A percentile compares a stretch with the other conserved stretches of the same genome.
Conservation (phyloP, 1,284 basidiomycete genomes). For the Cutaneotrichosporon sp. region DNA sequence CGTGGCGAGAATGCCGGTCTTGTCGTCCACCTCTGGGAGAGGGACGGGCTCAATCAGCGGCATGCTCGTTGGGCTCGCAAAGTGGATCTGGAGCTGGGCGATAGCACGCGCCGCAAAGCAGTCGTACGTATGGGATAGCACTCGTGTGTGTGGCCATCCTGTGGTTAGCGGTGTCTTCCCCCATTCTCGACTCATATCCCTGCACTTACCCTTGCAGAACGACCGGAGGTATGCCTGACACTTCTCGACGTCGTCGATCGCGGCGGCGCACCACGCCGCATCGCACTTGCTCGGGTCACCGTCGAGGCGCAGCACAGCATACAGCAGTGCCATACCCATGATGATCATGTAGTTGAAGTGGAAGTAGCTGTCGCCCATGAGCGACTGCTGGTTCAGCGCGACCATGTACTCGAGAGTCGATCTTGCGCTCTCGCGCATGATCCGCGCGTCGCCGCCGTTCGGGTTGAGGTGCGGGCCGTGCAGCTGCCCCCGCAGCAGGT, state of each 20-base stretch:
- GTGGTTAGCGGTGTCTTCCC: neutral
- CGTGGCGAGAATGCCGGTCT: neutral
- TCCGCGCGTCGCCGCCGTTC: neutral
- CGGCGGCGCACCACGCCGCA: neutral
- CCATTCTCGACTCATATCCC: too few relatives aligned
- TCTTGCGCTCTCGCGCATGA: conserved; percentile 12
- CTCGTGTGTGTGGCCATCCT: conserved; percentile 2
- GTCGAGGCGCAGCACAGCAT: conserved; percentile 10
- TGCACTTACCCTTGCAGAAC: conserved; percentile 6
- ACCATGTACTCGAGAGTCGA: conserved; percentile 4
- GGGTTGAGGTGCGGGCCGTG: conserved; percentile 11
- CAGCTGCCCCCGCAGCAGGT: conserved; percentile 11
- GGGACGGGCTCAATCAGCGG: neutral
- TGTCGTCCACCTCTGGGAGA: neutral
- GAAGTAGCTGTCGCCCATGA: conserved; percentile 15
- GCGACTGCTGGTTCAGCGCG: conserved; percentile 7
- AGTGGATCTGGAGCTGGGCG: neutral
- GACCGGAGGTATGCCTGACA: conserved; percentile 3
- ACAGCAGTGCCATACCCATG: conserved; percentile 15
- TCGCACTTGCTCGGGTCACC: neutral
- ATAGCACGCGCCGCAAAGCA: neutral
- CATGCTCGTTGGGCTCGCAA: neutral
- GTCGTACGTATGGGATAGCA: neutral
- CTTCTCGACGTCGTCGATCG: conserved; percentile 2
- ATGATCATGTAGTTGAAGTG: conserved; percentile 15